A percentile compares a stretch with the other conserved stretches of the same genome.
phyloP scores from a whole-genome alignment of 1,284 basidiomycete genomes.

The Rhodofomes roseus region DNA sequence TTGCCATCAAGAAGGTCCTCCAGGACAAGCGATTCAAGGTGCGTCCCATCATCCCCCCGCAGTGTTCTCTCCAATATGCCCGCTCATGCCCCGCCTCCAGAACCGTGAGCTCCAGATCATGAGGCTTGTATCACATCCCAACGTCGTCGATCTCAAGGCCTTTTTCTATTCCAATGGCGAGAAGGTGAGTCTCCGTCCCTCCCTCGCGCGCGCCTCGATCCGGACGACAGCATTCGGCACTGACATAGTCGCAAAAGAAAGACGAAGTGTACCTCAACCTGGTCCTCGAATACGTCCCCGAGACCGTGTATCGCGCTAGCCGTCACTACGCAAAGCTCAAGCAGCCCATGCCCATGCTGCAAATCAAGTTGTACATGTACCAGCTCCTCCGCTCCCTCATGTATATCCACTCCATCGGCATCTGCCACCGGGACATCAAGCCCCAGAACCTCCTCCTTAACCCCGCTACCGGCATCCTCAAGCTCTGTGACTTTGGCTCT shows the following conservation, averaged over 20 bases:
- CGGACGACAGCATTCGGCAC: conserved; percentile 11
- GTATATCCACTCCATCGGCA: conserved; percentile 97
- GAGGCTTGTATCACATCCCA: conserved; percentile 96
- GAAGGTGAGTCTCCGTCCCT: conserved; percentile 62
- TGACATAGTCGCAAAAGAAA: conserved; percentile 57
- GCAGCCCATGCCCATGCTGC: conserved; percentile 99
- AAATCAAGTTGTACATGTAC: conserved; percentile 99
- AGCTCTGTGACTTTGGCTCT: conserved; percentile 98
- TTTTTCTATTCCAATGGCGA: conserved; percentile 99
- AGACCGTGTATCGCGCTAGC: conserved; percentile 98
- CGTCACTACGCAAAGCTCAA: conserved; percentile 99
- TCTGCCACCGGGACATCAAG: conserved; percentile 99
- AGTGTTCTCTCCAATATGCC: not conserved
- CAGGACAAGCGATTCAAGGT: conserved; percentile 99
- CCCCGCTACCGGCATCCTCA: conserved; percentile 93
- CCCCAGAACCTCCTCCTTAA: conserved; percentile 98
- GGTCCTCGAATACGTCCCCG: conserved; percentile 98
- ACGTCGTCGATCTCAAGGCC: conserved; percentile 95
- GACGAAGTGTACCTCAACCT: conserved; percentile 99
- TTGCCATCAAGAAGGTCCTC: conserved; percentile 99
- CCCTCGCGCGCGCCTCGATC: conserved; percentile 2
- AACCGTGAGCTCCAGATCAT: conserved; percentile 99
- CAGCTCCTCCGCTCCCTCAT: conserved; percentile 96
- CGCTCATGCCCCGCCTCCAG: conserved; percentile 38
- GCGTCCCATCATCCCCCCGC: conserved; percentile 24